Base-by-base conservation (phyloP, 2,329 filamentous ascomycete species). In the Fusarium dimerum region DNA sequence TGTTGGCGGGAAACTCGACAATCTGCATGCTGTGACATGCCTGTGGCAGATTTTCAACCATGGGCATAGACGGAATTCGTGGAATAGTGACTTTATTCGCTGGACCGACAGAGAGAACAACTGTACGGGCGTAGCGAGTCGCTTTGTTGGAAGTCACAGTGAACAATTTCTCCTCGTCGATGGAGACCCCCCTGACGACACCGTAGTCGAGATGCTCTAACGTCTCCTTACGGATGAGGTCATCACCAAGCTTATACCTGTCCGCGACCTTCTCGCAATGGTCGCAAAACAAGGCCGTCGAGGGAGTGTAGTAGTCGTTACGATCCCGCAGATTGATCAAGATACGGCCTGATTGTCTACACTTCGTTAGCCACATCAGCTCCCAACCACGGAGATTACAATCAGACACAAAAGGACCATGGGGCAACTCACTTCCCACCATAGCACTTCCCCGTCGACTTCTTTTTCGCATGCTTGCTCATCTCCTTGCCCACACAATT, bases 381-480 rank as follows among this genome's bases (percentile, higher is more conserved):
- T 15, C 26, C 15, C 11, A 18, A 11, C 2, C 0, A 3, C 2
- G 7, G 13, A 1, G n/a, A 43, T 6, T 7, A 40, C 18, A 5
- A n/a, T 7, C 2, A 12, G 40, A 5, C 9, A n/a, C 20, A 36
- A 36, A 36, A 36, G 10, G 32, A 11, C 10, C 32, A 36, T 5
- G 13, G 32, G 32, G 11, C 13, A 26, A 62, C 70, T 71, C 55
- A 78, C 77, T 76, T 77, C 66, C 73, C 73, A 48, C 76, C 75
- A 13, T 67, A 72, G 11, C 60, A 57, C 50, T 64, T 54, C 38
- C 64, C 58, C 55, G 71, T 61, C 57, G 71, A 73, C 68, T 84
- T 83, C 76, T 90, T 91, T 75, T 86, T 87, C 52, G 83, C 80
- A 68, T 93, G 88, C 72, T 93, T 93, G 73, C 88, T 92, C 51